phyloP scores from a whole-genome alignment of 306 rosid species.

The Biancaea sappan region DNA sequence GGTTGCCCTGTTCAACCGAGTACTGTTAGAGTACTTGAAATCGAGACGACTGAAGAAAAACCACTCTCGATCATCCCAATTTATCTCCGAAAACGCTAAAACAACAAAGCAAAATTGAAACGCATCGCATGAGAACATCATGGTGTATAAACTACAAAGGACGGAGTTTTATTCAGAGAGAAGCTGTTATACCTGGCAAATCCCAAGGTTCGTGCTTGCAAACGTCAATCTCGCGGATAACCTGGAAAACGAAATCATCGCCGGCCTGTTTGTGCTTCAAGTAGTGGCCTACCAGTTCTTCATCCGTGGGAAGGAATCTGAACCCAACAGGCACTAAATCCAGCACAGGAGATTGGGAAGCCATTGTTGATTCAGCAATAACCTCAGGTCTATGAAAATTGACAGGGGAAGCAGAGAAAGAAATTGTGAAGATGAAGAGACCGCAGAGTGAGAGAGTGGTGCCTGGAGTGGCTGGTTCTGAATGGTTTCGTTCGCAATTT shows the following conservation, averaged over 20 bases:
- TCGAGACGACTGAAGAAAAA: constrained; percentile 54
- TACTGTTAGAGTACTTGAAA: constrained; percentile 42
- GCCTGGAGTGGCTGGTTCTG: neutral
- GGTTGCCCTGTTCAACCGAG: constrained; percentile 48
- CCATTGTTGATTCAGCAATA: constrained; percentile 7
- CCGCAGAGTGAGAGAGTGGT: neutral
- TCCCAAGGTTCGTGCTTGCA: constrained; percentile 60
- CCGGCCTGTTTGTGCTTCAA: constrained; percentile 48
- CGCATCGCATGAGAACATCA: neutral
- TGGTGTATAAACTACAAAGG: too few relatives aligned
- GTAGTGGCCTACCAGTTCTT: constrained; percentile 57
- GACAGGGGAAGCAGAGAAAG: neutral
- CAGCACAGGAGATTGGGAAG: neutral
- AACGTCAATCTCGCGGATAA: constrained; percentile 54
- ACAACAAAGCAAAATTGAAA: neutral
- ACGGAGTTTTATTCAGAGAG: too few relatives aligned
- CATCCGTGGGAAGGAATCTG: constrained; percentile 71
- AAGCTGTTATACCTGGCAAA: constrained; percentile 50
- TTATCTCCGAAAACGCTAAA: constrained; percentile 37
- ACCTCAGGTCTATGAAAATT: neutral
- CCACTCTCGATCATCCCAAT: constrained; percentile 58
- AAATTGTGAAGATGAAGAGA: neutral
- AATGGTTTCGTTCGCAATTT: too few relatives aligned
- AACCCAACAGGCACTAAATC: constrained; percentile 46
- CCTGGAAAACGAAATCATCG: neutral